Base-by-base conservation (phyloP, 345 rosid species). In the Sapria himalayana region DNA sequence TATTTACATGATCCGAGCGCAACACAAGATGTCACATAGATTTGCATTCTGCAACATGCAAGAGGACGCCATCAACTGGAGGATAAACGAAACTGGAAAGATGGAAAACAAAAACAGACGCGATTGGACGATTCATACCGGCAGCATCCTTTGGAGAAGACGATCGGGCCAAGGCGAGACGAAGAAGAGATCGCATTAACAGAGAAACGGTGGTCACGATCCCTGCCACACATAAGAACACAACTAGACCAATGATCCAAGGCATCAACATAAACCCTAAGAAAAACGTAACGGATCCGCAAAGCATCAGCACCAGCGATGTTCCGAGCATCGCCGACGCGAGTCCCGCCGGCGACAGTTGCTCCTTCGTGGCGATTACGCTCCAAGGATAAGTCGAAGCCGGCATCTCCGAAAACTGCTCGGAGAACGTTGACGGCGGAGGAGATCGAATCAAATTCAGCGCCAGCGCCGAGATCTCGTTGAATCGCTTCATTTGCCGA, bases 211-310 rank as follows among this genome's bases (percentile, higher is more conserved):
- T 43, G 3, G 98, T 70, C 10, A 89, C 75, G 38, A 79, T 43
- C 21, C 93, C 98, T 1, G 69, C 98, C 29, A 82, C 76, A 33
- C 79, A 82, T 23, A 82, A 61, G 41, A 74, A 50, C 77, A 76
- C 51, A 4, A 79, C 50, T 45, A 89, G 64, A 46, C 84, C 86
- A 1, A 89, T 25, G 34, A 82, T 76, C 95, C 95, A 89, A 1
- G 98, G 98, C 91, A 89, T 71, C 76, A 89, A 40, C 51, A 89
- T 59, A 41, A 89, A 76, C 0, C 98, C 98, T 14, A 89, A 70
- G 43, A 89, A 82, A 65, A 89, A 82, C 34, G 98, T 79, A 36
- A 89, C 70, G 29, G 92, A 79, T 61, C 98, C 95, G 37, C 95
- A 79, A 3, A 89, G 51, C 84, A 89, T 82, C 61, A 89, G 51